phyloP scores from a whole-genome alignment of 768 basidiomycete species.

The Pleurotus djamor region DNA sequence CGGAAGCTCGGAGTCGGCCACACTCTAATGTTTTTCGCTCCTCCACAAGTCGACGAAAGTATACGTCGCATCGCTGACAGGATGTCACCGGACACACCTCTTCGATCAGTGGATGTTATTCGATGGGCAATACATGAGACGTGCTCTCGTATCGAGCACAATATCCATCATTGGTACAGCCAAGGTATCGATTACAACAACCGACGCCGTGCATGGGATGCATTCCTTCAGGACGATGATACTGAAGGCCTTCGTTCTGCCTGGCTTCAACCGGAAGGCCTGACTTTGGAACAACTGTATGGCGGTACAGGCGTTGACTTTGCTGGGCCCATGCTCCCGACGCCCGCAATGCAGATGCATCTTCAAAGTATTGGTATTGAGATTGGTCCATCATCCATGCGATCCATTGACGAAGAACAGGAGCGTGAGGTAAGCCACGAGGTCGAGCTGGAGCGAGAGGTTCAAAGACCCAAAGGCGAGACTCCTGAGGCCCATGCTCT shows the following conservation, averaged over 20 bases:
- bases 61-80: slow-evolving; percentile 27
- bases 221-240: slow-evolving; percentile 5
- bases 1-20: slow-evolving; percentile 44
- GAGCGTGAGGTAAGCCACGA: slow-evolving; percentile 46
- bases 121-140: slow-evolving; percentile 44
- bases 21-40: slow-evolving; percentile 46
- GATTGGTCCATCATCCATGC: not conserved
- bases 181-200: slow-evolving; percentile 30
- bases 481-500: slow-evolving; percentile 22
- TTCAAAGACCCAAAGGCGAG: slow-evolving; percentile 29
- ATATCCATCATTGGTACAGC: slow-evolving; percentile 38
- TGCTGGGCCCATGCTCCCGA: not conserved
- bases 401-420: slow-evolving; percentile 42
- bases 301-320: not conserved
- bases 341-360: not conserved
- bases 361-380: not conserved
- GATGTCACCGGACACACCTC: not conserved
- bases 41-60: slow-evolving; percentile 32
- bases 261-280: slow-evolving; percentile 40
- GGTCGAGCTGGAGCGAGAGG: slow-evolving; percentile 36
- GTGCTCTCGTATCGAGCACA: slow-evolving; percentile 36
- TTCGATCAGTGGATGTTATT: slow-evolving; percentile 29
- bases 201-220: slow-evolving; percentile 18
- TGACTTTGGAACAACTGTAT: slow-evolving; percentile 32
- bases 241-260: slow-evolving; percentile 10